Percentiles rank a stretch among this genome's conserved stretches.
These are phyloP conservation scores for Fusarium multiceps DNA, from an alignment of 2,329 filamentous ascomycete species.

Conservation along the genomic window DNA sequence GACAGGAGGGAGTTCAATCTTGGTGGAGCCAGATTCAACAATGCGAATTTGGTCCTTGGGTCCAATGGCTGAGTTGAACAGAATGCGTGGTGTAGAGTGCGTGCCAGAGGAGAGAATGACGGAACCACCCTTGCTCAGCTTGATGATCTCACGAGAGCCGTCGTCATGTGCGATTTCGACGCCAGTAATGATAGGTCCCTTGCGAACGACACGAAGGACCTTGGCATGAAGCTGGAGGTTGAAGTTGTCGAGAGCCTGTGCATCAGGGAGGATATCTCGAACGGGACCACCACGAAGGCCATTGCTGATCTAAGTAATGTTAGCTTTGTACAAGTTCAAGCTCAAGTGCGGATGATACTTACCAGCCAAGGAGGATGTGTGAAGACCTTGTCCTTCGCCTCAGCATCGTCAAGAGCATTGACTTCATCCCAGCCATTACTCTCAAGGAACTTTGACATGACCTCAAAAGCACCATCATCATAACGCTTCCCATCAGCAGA, in stretches of 20 bases:
- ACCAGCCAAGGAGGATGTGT: slow-evolving; percentile 70
- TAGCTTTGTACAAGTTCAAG: not conserved
- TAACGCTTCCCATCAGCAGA: slow-evolving; percentile 75
- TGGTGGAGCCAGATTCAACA: slow-evolving; percentile 58
- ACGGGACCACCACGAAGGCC: slow-evolving; percentile 76
- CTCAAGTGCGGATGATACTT: not conserved
- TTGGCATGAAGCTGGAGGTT: slow-evolving; percentile 71
- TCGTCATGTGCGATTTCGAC: slow-evolving; percentile 70
- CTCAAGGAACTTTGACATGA: slow-evolving; percentile 68
- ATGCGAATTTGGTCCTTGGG: slow-evolving; percentile 67
- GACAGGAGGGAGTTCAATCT: slow-evolving; percentile 60
- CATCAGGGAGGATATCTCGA: slow-evolving; percentile 74
- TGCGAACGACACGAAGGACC: slow-evolving; percentile 73
- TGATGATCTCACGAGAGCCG: slow-evolving; percentile 66
- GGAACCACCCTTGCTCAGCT: slow-evolving; percentile 69
- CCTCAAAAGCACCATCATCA: slow-evolving; percentile 71
- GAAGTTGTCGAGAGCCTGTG: slow-evolving; percentile 70
- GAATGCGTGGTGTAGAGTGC: slow-evolving; percentile 74
- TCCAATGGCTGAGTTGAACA: slow-evolving; percentile 71
- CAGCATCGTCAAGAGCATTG: slow-evolving; percentile 67
- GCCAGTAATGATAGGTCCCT: slow-evolving; percentile 69
- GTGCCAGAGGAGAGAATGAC: slow-evolving; percentile 75
- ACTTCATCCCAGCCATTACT: slow-evolving; percentile 71
- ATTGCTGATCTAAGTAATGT: slow-evolving; percentile 63
- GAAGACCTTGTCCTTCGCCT: slow-evolving; percentile 73